A percentile compares a stretch with the other conserved stretches of the same genome.
phyloP scores from a whole-genome alignment of 2,329 filamentous ascomycete genomes.

The Penicillium sp. region DNA sequence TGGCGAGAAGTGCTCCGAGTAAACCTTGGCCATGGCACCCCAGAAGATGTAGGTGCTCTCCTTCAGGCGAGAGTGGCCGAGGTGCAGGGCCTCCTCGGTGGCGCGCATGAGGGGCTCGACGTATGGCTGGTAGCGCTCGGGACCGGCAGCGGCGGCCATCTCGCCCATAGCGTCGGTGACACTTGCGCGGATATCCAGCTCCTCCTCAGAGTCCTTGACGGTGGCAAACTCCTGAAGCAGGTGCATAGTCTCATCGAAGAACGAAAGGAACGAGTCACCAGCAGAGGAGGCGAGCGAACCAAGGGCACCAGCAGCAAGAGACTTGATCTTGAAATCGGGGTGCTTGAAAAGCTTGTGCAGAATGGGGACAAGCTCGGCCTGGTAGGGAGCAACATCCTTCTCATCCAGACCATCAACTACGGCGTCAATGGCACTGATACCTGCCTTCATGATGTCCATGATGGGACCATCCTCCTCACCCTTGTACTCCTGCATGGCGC shows the following conservation, averaged over 20 bases:
- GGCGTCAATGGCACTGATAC: conserved; percentile 85
- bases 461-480: conserved; percentile 66
- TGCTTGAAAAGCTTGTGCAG: conserved; percentile 80
- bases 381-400: conserved; percentile 75
- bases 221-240: conserved; percentile 77
- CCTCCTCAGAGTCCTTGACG: conserved; percentile 84
- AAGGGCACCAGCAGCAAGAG: conserved; percentile 79
- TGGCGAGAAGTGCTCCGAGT: conserved; percentile 60
- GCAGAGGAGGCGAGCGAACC: conserved; percentile 86
- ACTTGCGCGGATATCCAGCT: conserved; percentile 81
- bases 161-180: conserved; percentile 91
- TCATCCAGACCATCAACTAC: conserved; percentile 75
- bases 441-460: conserved; percentile 79
- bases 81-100: conserved; percentile 81
- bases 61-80: conserved; percentile 84
- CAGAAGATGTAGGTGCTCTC: conserved; percentile 98
- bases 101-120: conserved; percentile 86
- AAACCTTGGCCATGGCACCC: conserved; percentile 91
- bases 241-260: conserved; percentile 85
- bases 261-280: conserved; percentile 79
- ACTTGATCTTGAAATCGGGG: conserved; percentile 83
- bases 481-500: conserved; percentile 65
- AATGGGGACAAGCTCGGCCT: conserved; percentile 74
- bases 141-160: conserved; percentile 82
- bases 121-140: conserved; percentile 82